Conservation (phyloP, 2,329 filamentous ascomycete species). For the Paraphoma chrysanthemicola region DNA sequence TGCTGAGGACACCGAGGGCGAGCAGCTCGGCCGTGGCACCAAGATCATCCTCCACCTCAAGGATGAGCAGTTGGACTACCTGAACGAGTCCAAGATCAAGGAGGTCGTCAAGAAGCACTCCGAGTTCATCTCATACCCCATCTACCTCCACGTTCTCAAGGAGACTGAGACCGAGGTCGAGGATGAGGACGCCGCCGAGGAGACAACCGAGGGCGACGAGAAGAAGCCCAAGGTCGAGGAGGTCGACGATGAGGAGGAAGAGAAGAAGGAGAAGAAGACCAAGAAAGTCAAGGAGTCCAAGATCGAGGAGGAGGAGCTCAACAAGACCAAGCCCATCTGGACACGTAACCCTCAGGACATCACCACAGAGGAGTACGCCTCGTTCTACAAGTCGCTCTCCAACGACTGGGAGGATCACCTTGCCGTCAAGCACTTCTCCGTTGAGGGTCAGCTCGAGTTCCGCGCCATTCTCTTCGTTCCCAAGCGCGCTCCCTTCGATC, state of each 20-base stretch:
- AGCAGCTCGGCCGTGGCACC: constrained; percentile 90
- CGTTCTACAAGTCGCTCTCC: constrained; percentile 99
- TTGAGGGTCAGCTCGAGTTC: constrained; percentile 99
- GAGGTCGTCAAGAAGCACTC: constrained; percentile 99
- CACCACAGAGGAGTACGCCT: constrained; percentile 92
- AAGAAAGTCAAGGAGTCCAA: constrained; percentile 99
- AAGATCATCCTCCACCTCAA: constrained; percentile 99
- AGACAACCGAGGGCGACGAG: constrained; percentile 76
- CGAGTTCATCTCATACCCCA: constrained; percentile 99
- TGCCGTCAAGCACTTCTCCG: constrained; percentile 99
- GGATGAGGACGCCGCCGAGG: constrained; percentile 80
- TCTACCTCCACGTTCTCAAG: constrained; percentile 99
- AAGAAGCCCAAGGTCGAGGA: constrained; percentile 98
- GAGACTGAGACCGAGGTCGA: constrained; percentile 99
- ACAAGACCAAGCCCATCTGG: constrained; percentile 99
- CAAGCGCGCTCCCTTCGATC: constrained; percentile 98
- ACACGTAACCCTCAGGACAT: constrained; percentile 97
- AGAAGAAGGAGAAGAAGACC: constrained; percentile 93
- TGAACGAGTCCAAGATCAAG: constrained; percentile 99
- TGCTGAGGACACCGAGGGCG: constrained; percentile 85
- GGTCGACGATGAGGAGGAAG: constrained; percentile 83
- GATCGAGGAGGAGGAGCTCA: constrained; percentile 99
- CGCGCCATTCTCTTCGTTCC: constrained; percentile 99
- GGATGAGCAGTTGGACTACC: constrained; percentile 98
- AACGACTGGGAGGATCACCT: constrained; percentile 99